Conservation (phyloP, 192 early-diverging fungal species). For the Physocladia obscura region DNA sequence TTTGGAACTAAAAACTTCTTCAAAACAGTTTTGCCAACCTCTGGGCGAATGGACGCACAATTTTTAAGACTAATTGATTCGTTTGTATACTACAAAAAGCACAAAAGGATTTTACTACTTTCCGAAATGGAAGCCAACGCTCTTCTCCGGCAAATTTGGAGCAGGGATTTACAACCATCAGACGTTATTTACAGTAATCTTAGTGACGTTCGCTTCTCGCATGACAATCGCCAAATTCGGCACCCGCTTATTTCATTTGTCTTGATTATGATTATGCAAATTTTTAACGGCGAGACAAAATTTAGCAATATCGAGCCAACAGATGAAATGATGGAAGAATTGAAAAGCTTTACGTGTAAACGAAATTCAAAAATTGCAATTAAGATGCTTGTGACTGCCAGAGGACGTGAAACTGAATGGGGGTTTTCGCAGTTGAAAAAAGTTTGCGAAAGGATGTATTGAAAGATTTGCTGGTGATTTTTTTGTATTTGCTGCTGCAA, state of each 20-base stretch:
- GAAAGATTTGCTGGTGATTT: no score
- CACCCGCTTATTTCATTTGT: neutral
- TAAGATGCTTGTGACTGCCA: neutral
- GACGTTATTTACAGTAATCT: neutral
- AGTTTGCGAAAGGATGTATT: slow-evolving; percentile 18
- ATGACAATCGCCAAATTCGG: no score
- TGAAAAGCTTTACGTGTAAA: neutral
- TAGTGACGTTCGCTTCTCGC: no score
- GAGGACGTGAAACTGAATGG: slow-evolving; percentile 4
- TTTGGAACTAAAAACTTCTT: slow-evolving; percentile 1
- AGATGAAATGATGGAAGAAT: neutral
- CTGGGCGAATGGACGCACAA: no score
- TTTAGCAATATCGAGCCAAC: neutral
- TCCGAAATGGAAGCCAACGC: slow-evolving; percentile 21
- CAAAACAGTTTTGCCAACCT: neutral
- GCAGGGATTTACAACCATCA: no score
- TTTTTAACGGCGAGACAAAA: neutral
- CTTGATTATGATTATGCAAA: no score
- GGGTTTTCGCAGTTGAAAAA: neutral
- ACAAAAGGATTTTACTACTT: neutral
- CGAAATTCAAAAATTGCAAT: neutral
- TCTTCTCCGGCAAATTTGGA: neutral
- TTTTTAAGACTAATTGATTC: neutral
- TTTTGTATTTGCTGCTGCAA: no score
- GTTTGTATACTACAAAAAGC: neutral